phyloP scores from a whole-genome alignment of 768 basidiomycete species.

The Hygrocybe punicea region DNA sequence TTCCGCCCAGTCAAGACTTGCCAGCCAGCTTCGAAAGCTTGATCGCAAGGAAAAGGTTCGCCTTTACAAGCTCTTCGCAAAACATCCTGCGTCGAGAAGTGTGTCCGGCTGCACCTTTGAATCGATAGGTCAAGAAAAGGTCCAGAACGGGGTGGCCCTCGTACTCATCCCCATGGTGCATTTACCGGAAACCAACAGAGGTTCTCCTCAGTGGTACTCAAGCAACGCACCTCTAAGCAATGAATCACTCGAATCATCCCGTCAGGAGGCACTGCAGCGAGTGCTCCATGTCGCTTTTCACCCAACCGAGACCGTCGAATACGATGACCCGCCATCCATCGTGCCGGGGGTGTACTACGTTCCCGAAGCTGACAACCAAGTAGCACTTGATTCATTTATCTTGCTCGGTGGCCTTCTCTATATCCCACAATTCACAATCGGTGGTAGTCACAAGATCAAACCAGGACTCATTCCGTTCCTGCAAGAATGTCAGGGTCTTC shows the following conservation, averaged over 20 bases:
- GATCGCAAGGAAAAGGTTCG: background rate
- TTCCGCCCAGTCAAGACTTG: conserved; percentile 14
- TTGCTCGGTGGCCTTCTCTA: conserved; percentile 11
- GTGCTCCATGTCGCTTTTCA: background rate
- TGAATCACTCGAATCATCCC: conserved; percentile 4
- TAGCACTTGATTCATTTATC: conserved; percentile 14
- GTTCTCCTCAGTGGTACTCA: conserved; percentile 10
- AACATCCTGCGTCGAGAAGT: background rate
- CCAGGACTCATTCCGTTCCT: conserved; percentile 4
- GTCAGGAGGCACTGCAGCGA: conserved; percentile 4
- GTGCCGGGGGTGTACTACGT: conserved; percentile 10
- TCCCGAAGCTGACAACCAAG: conserved; percentile 12
- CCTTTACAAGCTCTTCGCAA: background rate
- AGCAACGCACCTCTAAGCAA: conserved; percentile 5
- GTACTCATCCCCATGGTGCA: conserved; percentile 3
- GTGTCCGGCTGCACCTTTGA: background rate
- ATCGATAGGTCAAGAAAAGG: background rate
- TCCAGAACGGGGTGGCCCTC: background rate
- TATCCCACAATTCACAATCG: conserved; percentile 15
- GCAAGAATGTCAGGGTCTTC: background rate
- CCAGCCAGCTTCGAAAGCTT: conserved; percentile 8
- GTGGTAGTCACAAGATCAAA: conserved; percentile 7
- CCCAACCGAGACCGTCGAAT: conserved; percentile 4
- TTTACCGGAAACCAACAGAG: background rate
- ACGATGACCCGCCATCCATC: background rate